Conservation (phyloP, 768 basidiomycete genomes). For the Lactarius quietus region DNA sequence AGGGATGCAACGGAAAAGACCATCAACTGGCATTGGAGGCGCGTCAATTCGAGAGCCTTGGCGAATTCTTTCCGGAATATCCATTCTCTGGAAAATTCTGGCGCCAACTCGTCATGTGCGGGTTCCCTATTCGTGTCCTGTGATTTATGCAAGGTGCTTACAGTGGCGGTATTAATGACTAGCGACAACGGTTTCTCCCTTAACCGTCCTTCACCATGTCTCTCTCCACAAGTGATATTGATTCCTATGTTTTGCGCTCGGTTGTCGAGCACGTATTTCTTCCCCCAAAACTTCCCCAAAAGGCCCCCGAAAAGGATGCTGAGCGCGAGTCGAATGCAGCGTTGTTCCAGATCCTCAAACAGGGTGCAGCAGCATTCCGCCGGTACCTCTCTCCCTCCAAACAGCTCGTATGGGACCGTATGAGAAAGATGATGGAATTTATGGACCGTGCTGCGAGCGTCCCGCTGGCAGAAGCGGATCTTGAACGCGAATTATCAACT, state of each 20-base stretch:
- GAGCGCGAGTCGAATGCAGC: background rate
- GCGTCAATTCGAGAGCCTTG: background rate
- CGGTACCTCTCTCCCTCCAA: background rate
- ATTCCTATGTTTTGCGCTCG: background rate
- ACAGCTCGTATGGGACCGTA: background rate
- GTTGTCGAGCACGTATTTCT: constrained; percentile 15
- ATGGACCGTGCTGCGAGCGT: background rate
- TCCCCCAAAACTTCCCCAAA: constrained; percentile 19
- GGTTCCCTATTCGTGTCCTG: background rate
- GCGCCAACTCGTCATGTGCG: background rate
- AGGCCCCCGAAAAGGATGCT: background rate
- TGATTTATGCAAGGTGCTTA: background rate
- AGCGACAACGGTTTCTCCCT: background rate
- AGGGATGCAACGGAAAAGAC: background rate
- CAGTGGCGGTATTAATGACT: background rate
- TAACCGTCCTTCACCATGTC: background rate
- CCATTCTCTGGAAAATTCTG: background rate
- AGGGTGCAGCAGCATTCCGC: background rate
- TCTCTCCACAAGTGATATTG: background rate
- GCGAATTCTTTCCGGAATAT: background rate
- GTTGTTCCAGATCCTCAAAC: constrained; percentile 10
- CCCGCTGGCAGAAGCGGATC: background rate
- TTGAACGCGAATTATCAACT: background rate
- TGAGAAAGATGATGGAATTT: constrained; percentile 8
- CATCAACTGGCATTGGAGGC: background rate